A percentile compares a stretch with the other conserved stretches of the same genome.
Conservation (phyloP, 352 stramenopile genomes). For the Phytophthora parvispora region DNA sequence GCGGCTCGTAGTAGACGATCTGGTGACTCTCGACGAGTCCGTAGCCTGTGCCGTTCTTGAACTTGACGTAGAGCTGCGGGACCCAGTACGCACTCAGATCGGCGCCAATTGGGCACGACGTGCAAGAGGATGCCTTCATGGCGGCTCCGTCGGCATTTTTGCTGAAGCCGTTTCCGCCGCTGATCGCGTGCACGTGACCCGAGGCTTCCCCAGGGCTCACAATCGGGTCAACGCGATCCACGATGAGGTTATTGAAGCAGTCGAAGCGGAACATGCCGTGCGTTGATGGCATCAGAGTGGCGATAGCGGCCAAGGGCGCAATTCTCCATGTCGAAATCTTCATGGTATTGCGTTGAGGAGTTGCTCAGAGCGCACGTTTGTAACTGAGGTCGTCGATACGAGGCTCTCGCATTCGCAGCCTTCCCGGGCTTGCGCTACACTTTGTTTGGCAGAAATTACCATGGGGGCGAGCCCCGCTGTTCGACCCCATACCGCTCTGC, state of each 20-base stretch:
- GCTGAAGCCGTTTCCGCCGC: slow-evolving; percentile 63
- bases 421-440: neutral
- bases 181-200: slow-evolving; percentile 53
- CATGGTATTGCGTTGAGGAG: slow-evolving; percentile 13
- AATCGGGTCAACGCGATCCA: slow-evolving; percentile 62
- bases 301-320: neutral
- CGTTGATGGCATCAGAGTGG: neutral
- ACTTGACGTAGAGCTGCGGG: slow-evolving; percentile 59
- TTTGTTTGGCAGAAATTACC: slow-evolving; percentile 11
- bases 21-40: slow-evolving; percentile 60
- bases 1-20: slow-evolving; percentile 63
- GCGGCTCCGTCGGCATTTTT: slow-evolving; percentile 42
- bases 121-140: slow-evolving; percentile 57
- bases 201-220: slow-evolving; percentile 32
- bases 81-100: slow-evolving; percentile 67
- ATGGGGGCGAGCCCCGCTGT: slow-evolving; percentile 4
- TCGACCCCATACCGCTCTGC: slow-evolving; percentile 16
- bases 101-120: slow-evolving; percentile 57
- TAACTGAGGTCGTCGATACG: slow-evolving; percentile 6
- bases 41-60: slow-evolving; percentile 65
- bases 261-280: slow-evolving; percentile 57
- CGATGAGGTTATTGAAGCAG: slow-evolving; percentile 68
- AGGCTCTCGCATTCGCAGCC: neutral
- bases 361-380: slow-evolving; percentile 7
- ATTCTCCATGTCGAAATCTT: slow-evolving; percentile 5